phyloP scores from a whole-genome alignment of 805 yeast species.

The Yarrowia keelungensis region DNA sequence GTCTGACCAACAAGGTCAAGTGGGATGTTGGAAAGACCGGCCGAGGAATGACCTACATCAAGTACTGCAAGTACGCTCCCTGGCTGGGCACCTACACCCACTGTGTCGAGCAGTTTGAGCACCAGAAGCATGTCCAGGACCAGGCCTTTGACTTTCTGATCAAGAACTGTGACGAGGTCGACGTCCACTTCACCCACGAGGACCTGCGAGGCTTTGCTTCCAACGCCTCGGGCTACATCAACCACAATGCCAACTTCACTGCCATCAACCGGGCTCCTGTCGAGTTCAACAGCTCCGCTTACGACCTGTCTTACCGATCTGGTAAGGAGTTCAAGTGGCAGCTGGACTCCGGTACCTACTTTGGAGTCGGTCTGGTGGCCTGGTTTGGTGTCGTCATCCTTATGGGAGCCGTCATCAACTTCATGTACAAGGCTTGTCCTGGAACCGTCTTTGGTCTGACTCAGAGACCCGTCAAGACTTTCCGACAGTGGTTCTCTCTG shows the following conservation, averaged over 20 bases:
- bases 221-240: constrained; percentile 11
- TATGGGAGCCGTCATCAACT: constrained; percentile 43
- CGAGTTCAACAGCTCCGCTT: constrained; percentile 20
- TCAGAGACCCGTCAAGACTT: constrained; percentile 29
- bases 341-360: constrained; percentile 34
- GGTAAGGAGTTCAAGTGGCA: constrained; percentile 28
- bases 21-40: constrained; percentile 24
- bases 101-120: constrained; percentile 21
- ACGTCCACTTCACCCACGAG: constrained; percentile 1
- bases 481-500: constrained; percentile 47
- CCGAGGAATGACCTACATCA: constrained; percentile 21
- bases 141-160: constrained; percentile 22
- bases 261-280: constrained; percentile 34
- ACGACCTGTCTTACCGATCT: not conserved
- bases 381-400: constrained; percentile 48
- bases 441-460: constrained; percentile 19
- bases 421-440: constrained; percentile 41
- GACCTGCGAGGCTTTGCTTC: not conserved
- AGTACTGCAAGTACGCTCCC: constrained; percentile 33
- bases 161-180: constrained; percentile 25
- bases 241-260: constrained; percentile 31
- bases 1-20: constrained; percentile 28
- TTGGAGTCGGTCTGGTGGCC: constrained; percentile 46
- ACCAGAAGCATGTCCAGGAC: constrained; percentile 11
- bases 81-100: constrained; percentile 37